Percentiles rank a stretch among this genome's conserved stretches.
Evolutionary conservation across 176 grass and related monocot species (phyloP).

Genomic region (Alopecurus myosuroides): DNA sequence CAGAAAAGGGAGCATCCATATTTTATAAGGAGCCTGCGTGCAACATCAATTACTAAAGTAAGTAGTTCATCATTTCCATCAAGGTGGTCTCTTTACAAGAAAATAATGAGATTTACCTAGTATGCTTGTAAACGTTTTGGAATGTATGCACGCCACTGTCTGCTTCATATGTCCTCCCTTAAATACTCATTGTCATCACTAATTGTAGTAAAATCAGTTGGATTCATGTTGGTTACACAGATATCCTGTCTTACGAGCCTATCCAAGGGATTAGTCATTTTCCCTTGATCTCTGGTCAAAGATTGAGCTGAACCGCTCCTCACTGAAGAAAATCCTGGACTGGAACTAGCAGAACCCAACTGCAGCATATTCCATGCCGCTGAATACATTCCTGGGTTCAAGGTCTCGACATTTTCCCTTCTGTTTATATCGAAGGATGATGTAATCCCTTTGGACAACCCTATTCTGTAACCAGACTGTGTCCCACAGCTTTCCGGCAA

Average conservation of each 20-base stretch:
- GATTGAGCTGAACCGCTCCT: conserved; percentile 7
- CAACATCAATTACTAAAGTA: neutral
- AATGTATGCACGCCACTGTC: neutral
- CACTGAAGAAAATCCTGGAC: conserved; percentile 7
- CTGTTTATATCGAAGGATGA: conserved; percentile 12
- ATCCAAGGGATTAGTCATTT: conserved; percentile 30
- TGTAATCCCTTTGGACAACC: conserved; percentile 21
- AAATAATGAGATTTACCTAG: conserved; percentile 13
- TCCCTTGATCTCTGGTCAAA: conserved; percentile 20
- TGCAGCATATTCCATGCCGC: conserved; percentile 23
- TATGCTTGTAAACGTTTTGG: conserved; percentile 4
- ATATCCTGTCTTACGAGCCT: conserved; percentile 39
- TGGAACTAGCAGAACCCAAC: conserved; percentile 4
- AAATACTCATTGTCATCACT: conserved; percentile 67
- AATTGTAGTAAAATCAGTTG: conserved; percentile 58
- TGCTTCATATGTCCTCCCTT: conserved; percentile 21
- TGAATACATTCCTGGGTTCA: conserved; percentile 28
- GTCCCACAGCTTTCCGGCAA: conserved; percentile 47
- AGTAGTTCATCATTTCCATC: neutral
- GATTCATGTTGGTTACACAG: conserved; percentile 67
- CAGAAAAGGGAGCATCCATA: conserved; percentile 11
- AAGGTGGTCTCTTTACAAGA: neutral
- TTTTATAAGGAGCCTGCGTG: neutral
- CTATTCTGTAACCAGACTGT: conserved; percentile 43
- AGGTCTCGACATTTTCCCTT: conserved; percentile 12